Evolutionary conservation across 176 grass and related monocot species (phyloP).

Genomic region (Musa troglodytarum): DNA sequence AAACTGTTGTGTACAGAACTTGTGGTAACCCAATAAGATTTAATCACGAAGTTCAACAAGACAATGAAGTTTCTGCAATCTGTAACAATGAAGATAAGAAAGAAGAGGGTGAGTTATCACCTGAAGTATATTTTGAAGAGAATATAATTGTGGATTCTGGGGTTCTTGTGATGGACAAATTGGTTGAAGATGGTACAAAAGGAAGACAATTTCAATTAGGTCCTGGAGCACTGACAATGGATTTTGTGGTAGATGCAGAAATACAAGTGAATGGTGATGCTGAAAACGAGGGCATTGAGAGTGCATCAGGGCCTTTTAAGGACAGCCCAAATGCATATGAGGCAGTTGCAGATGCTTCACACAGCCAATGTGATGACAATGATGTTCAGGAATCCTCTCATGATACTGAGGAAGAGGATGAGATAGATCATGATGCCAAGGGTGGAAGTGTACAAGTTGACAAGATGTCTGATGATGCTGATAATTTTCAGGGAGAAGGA

Average conservation of each 20-base stretch:
- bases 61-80: slow-evolving; percentile 34
- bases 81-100: slow-evolving; percentile 61
- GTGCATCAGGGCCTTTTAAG: slow-evolving; percentile 59
- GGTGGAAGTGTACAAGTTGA: slow-evolving; percentile 22
- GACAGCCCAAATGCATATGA: slow-evolving; percentile 83
- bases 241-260: slow-evolving; percentile 40
- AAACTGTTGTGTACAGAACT: slow-evolving; percentile 16
- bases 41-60: slow-evolving; percentile 30
- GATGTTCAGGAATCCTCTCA: slow-evolving; percentile 36
- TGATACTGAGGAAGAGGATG: slow-evolving; percentile 57
- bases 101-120: slow-evolving; percentile 94
- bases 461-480: slow-evolving; percentile 43
- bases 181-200: slow-evolving; percentile 32
- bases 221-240: slow-evolving; percentile 19
- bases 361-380: slow-evolving; percentile 65
- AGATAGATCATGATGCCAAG: slow-evolving; percentile 53
- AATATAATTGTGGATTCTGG: slow-evolving; percentile 63
- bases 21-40: slow-evolving; percentile 30
- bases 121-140: slow-evolving; percentile 80
- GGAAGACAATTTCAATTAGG: slow-evolving; percentile 39
- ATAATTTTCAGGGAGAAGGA: slow-evolving; percentile 36
- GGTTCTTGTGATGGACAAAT: slow-evolving; percentile 17
- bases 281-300: slow-evolving; percentile 55
- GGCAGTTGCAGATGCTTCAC: slow-evolving; percentile 59
- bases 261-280: slow-evolving; percentile 61